Base-by-base conservation (phyloP, 192 early-diverging fungal genomes). In the Umbelopsis sp. region DNA sequence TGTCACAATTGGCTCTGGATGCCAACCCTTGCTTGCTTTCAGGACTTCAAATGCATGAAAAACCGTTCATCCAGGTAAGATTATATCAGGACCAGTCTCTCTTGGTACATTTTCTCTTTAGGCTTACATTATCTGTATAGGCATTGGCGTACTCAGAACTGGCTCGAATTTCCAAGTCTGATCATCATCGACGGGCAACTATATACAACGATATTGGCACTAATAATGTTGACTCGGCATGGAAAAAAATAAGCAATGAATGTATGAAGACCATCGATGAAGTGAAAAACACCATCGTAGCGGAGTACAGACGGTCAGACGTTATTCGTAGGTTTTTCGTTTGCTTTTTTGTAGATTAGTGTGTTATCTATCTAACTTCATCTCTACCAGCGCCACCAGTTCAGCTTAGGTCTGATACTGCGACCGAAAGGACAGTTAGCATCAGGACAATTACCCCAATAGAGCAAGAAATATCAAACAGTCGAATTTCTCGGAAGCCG, bases 71-170 rank as follows among this genome's bases (percentile, higher is more conserved):
- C 17, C 47, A 53, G 45, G 68, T 70, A 41, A 26, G 68, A 16
- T 17, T 32, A 29, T 8, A 34, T 0, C 1, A 1, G 0, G 14
- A 16, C 11, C 26, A 14, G 31, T 54, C 17, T 14, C 17, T 6
- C 20, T 17, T 17, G 6, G n/a, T 2, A 2, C 2, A 34, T 17
- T 1, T 11, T 5, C 12, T 0, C 12, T 1, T 34, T 5, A 14
- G 31, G 20, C 29, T 62, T 6, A 62, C 31, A 62, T 32, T 2
- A 32, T 26, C 1, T 4, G 26, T 17, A 16, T 20, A 62, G 56
- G 56, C 56, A n/a, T 17, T 34, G 26, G 69, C 69, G 4, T 71
- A 65, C 24, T 45, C 74, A 3, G 74, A 76, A 34, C 36, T 76
- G 11, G 69, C 69, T 4, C n/a, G 25, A 6, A 17, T 76, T 34